These are phyloP conservation scores for Skeletonema tropicum DNA, from an alignment of 108 stramenopile genomes.

Conservation along the genomic window DNA sequence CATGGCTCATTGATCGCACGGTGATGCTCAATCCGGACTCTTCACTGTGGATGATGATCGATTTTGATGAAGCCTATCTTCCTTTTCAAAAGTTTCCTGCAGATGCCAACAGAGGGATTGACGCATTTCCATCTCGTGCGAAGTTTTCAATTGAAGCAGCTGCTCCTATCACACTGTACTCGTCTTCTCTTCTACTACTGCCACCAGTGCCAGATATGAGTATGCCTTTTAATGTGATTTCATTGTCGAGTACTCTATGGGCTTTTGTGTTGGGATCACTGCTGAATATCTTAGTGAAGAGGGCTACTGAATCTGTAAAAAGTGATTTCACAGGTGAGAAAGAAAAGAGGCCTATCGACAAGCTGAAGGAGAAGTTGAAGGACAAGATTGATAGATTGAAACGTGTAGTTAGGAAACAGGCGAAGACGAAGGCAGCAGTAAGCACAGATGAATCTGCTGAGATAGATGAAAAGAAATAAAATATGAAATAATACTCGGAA, in stretches of 20 bases:
- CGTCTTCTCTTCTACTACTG: constrained; percentile 65
- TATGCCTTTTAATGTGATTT: constrained; percentile 96
- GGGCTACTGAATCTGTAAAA: constrained; percentile 61
- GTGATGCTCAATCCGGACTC: constrained; percentile 40
- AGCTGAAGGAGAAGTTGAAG: constrained; percentile 36
- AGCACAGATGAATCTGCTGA: background rate
- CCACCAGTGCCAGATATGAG: constrained; percentile 93
- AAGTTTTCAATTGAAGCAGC: constrained; percentile 29
- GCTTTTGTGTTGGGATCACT: constrained; percentile 88
- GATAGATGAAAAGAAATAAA: background rate
- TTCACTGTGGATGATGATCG: constrained; percentile 56
- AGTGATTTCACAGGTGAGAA: constrained; percentile 54
- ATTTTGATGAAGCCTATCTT: constrained; percentile 73
- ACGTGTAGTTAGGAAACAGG: constrained; percentile 9
- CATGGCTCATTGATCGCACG: constrained; percentile 34
- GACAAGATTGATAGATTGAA: constrained; percentile 42
- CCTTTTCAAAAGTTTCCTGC: constrained; percentile 80
- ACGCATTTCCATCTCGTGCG: constrained; percentile 65
- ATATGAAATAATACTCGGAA: background rate
- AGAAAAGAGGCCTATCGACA: constrained; percentile 45
- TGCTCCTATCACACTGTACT: constrained; percentile 50
- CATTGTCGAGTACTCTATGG: constrained; percentile 82
- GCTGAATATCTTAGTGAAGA: constrained; percentile 79
- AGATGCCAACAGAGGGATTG: constrained; percentile 85
- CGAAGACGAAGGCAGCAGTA: constrained; percentile 9